Base-by-base conservation (phyloP, 116 monocot genomes). In the Phalaenopsis hybrid region DNA sequence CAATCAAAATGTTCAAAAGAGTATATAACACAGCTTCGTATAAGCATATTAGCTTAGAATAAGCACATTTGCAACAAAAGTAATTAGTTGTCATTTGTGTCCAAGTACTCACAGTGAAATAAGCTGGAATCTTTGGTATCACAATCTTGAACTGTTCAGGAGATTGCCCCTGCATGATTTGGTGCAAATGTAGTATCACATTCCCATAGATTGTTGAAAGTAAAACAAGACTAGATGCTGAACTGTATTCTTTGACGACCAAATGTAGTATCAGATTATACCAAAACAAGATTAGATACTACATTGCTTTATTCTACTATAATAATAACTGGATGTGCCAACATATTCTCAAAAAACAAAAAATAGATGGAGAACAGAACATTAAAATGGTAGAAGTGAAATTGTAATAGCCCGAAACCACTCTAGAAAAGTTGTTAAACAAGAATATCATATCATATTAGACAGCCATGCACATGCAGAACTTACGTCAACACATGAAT, bases 101-200 rank as follows among this genome's bases (percentile, higher is more conserved):
- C 79, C 8, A 79, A 77, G 52, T 75, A 70, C 84, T 79, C 89
- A 99, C 95, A 85, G 99, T 92, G 82, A 99, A 99, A 84, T 99
- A 95, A 80, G 92, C 91, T 86, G 92, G 95, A 87, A 99, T 99
- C 83, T 89, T 92, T 9, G 99, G 99, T 80, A 99, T 92, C 83
- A 88, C 91, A 79, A 99, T 95, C 88, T 99, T 99, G 81, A 99
- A 99, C 82, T 95, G 99, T 25, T 91, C 86, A 77, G 99, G 91
- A 68, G 85, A 86, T 49, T 87, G 76, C 81, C 84, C 92, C 99
- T 99, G 92, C 75, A 92, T 86, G 45, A 67, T 75, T 46, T 11
- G 44, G 46, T 58, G 10, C 44, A 79, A 4, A 25, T 20, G 28
- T 55, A 82, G 10, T 13, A 80, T 73, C 16, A 83, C 1, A 80